phyloP scores from a whole-genome alignment of 2,329 filamentous ascomycete species.

The Aspergillus hortae region DNA sequence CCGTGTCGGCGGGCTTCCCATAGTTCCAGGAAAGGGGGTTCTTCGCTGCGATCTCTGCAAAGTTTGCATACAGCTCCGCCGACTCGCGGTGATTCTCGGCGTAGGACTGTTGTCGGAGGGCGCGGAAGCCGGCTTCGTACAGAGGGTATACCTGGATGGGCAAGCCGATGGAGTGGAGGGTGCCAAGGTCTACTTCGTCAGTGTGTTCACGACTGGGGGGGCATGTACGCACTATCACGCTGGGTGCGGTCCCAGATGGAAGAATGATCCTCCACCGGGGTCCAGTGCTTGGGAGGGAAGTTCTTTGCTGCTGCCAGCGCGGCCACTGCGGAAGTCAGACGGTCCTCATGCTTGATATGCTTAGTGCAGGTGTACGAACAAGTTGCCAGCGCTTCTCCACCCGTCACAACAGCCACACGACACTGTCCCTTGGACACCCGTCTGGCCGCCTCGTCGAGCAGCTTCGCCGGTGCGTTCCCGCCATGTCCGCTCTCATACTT shows the following conservation, averaged over 20 bases:
- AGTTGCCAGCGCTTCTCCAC: constrained; percentile 63
- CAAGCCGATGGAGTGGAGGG: constrained; percentile 56
- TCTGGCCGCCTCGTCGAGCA: constrained; percentile 62
- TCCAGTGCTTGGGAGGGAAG: constrained; percentile 50
- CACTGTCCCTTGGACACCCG: constrained; percentile 53
- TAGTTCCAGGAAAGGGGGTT: constrained; percentile 59
- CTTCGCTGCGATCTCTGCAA: constrained; percentile 53
- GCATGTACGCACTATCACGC: constrained; percentile 2
- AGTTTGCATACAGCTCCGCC: constrained; percentile 57
- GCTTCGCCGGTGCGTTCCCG: constrained; percentile 59
- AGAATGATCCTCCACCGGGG: constrained; percentile 49
- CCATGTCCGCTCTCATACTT: constrained; percentile 56
- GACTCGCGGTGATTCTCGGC: constrained; percentile 58
- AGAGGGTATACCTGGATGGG: constrained; percentile 67
- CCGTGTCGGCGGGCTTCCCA: constrained; percentile 44
- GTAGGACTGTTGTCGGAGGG: constrained; percentile 52
- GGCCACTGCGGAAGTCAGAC: background rate
- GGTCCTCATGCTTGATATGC: background rate
- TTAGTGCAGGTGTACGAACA: constrained; percentile 23
- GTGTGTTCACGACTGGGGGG: background rate
- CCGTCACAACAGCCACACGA: constrained; percentile 58
- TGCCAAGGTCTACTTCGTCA: constrained; percentile 48
- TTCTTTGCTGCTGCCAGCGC: constrained; percentile 37
- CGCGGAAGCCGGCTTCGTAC: constrained; percentile 63
- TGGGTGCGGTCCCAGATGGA: constrained; percentile 28